Percentiles rank a stretch among this genome's conserved stretches.
These are phyloP conservation scores for Clathrus columnatus DNA, from an alignment of 768 basidiomycete species.

Conservation along the genomic window DNA sequence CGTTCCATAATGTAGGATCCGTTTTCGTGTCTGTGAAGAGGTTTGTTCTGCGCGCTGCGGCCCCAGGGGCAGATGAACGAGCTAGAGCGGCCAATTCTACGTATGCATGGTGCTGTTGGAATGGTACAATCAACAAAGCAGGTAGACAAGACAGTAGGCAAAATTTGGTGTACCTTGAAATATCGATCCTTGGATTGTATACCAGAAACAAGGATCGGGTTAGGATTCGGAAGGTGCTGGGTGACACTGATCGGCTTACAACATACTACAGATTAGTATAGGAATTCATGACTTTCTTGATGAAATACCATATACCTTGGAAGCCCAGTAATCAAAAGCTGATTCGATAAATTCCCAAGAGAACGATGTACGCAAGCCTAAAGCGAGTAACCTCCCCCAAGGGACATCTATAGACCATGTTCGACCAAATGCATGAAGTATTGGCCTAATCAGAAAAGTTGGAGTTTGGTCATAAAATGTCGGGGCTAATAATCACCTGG, in stretches of 20 bases:
- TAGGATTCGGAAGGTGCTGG: conserved; percentile 38
- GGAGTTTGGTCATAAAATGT: neutral
- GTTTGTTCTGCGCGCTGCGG: conserved; percentile 38
- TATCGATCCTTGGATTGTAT: conserved; percentile 41
- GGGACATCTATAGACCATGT: conserved; percentile 10
- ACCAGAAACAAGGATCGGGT: conserved; percentile 54
- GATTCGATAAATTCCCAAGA: conserved; percentile 58
- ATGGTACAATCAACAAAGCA: neutral
- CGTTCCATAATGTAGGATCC: conserved; percentile 53
- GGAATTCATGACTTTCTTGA: neutral
- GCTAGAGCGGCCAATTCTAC: conserved; percentile 50
- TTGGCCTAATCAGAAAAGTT: neutral
- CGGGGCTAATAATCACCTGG: neutral
- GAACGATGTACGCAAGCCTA: conserved; percentile 43
- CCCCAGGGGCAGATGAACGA: conserved; percentile 31
- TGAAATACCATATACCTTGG: conserved; percentile 36
- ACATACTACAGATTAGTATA: neutral
- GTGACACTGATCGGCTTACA: conserved; percentile 41
- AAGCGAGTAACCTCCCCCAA: conserved; percentile 41
- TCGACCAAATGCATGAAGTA: neutral
- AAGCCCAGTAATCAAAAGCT: conserved; percentile 50
- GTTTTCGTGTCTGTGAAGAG: conserved; percentile 66
- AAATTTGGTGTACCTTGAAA: conserved; percentile 21
- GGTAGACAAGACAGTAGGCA: neutral
- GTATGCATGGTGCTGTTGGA: conserved; percentile 46